phyloP scores from a whole-genome alignment of 129 eudicot genomes.

The Pulicaria dysenterica region DNA sequence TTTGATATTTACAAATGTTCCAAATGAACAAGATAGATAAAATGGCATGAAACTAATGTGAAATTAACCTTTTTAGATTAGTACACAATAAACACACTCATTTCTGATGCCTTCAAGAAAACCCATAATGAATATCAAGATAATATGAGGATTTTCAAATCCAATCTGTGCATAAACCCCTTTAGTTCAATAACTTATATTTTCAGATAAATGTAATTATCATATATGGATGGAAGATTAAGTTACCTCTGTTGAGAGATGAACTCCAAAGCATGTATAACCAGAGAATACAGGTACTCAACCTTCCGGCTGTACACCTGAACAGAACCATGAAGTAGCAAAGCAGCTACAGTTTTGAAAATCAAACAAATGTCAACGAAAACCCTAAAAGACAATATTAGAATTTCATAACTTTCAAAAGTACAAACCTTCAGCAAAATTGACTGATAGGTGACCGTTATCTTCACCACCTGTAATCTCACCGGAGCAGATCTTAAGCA shows the following conservation, averaged over 20 bases:
- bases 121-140: neutral
- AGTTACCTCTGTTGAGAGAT: conserved; percentile 78
- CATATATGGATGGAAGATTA: neutral
- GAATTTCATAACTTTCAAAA: neutral
- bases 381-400: conserved; percentile 19
- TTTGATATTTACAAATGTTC: neutral
- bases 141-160: neutral
- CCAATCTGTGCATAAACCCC: neutral
- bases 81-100: neutral
- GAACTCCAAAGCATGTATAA: conserved; percentile 83
- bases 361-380: conserved; percentile 7
- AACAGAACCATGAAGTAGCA: conserved; percentile 86
- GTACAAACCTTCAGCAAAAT: conserved; percentile 85
- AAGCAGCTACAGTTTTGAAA: conserved; percentile 70
- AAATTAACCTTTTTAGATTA: neutral
- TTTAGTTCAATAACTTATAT: neutral
- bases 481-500: conserved; percentile 91
- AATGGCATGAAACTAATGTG: neutral
- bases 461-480: conserved; percentile 56
- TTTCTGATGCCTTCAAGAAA: neutral
- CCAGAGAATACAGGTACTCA: conserved; percentile 86
- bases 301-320: conserved; percentile 96
- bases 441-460: conserved; percentile 49
- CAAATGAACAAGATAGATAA: neutral
- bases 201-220: neutral